Percentiles rank a stretch among this genome's conserved stretches.
Evolutionary conservation across 805 yeast genomes (phyloP).

Genomic region (Candida dajiaensis): DNA sequence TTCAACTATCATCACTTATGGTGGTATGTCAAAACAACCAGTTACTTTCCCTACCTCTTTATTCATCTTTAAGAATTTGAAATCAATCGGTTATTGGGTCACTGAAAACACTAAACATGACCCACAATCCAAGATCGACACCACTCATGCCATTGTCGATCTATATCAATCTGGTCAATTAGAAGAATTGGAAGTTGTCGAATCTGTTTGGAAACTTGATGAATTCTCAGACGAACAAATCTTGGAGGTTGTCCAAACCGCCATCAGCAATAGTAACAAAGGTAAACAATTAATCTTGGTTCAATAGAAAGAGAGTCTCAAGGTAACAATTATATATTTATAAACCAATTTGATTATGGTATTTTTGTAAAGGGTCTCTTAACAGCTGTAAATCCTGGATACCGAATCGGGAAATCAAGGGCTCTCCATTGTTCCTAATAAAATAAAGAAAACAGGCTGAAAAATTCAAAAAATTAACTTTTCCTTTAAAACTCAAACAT

Average conservation of each 20-base stretch:
- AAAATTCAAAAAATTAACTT: too few relatives aligned
- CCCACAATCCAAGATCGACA: slow-evolving; percentile 52
- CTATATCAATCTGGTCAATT: slow-evolving; percentile 53
- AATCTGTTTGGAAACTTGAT: slow-evolving; percentile 25
- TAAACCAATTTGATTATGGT: too few relatives aligned
- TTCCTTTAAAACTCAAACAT: too few relatives aligned
- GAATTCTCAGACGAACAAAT: slow-evolving; percentile 32
- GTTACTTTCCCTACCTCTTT: slow-evolving; percentile 85
- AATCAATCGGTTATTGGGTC: slow-evolving; percentile 91
- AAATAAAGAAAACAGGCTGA: too few relatives aligned
- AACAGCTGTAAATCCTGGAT: too few relatives aligned
- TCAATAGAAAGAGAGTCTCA: slow-evolving; percentile 10
- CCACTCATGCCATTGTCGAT: slow-evolving; percentile 49
- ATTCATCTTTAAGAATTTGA: slow-evolving; percentile 83
- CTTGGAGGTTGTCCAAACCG: slow-evolving; percentile 27
- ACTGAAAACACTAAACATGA: slow-evolving; percentile 56
- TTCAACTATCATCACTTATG: slow-evolving; percentile 84
- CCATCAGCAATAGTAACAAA: slow-evolving; percentile 31
- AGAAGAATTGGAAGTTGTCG: slow-evolving; percentile 33
- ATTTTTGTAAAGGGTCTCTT: too few relatives aligned
- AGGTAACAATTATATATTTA: too few relatives aligned
- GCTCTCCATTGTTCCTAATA: too few relatives aligned
- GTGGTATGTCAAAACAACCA: slow-evolving; percentile 97
- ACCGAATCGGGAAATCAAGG: neutral
- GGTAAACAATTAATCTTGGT: slow-evolving; percentile 42